phyloP scores from a whole-genome alignment of 306 rosid species.

The Quercus engelmannii region DNA sequence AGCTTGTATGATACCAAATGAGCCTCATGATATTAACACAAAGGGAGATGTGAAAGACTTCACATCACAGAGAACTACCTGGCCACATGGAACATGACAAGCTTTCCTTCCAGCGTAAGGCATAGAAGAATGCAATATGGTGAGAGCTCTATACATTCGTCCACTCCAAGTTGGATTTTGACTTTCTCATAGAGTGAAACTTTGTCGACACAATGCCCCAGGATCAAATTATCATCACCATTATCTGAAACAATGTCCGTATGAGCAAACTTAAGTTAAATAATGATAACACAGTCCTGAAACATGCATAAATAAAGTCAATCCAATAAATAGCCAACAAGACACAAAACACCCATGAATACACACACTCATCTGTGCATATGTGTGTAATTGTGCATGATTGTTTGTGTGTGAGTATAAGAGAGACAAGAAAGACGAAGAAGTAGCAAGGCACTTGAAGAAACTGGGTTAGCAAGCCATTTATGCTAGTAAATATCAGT shows the following conservation, averaged over 20 bases:
- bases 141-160: slow-evolving; percentile 60
- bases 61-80: slow-evolving; percentile 41
- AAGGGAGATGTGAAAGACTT: slow-evolving; percentile 12
- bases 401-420: too few species aligned
- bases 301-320: background rate
- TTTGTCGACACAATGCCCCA: slow-evolving; percentile 71
- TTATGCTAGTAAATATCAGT: background rate
- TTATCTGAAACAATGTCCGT: slow-evolving; percentile 52
- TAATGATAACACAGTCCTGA: background rate
- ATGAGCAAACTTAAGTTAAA: slow-evolving; percentile 1
- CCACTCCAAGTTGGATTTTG: slow-evolving; percentile 50
- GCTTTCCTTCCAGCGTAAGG: slow-evolving; percentile 84
- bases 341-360: too few species aligned
- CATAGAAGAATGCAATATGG: slow-evolving; percentile 78
- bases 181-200: slow-evolving; percentile 55
- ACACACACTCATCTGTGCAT: too few species aligned
- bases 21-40: slow-evolving; percentile 5
- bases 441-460: background rate
- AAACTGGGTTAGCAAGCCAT: background rate
- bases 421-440: background rate
- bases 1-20: background rate
- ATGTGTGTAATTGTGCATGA: background rate
- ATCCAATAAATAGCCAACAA: background rate
- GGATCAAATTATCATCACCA: slow-evolving; percentile 77
- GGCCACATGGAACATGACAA: slow-evolving; percentile 78